These are phyloP conservation scores for Plasmodium billcollinsi DNA, from an alignment of 169 alveolate species.

Conservation along the genomic window DNA sequence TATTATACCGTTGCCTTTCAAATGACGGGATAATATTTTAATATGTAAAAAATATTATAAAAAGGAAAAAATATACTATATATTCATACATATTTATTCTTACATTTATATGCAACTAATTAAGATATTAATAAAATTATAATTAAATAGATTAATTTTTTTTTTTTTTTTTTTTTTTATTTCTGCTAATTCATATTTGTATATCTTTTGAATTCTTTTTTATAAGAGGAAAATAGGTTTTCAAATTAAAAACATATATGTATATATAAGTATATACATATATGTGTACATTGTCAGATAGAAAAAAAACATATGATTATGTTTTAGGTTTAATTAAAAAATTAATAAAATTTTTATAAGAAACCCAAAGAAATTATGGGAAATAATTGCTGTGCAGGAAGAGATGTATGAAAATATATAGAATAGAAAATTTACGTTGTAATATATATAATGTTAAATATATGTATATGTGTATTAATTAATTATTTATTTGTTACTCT, in stretches of 20 bases:
- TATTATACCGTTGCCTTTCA: too few species aligned
- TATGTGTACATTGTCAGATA: slow-evolving; percentile 21
- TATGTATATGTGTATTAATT: too few species aligned
- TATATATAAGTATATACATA: neutral
- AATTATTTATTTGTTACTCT: too few species aligned
- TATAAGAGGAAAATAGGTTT: slow-evolving; percentile 5
- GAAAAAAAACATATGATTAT: slow-evolving; percentile 65
- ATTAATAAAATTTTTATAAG: slow-evolving; percentile 17
- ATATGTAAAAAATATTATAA: slow-evolving; percentile 2
- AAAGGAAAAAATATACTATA: slow-evolving; percentile 12
- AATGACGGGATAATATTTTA: too few species aligned
- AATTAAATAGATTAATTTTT: slow-evolving; percentile 18
- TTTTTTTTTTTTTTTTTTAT: too few species aligned
- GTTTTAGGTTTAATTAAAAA: slow-evolving; percentile 68
- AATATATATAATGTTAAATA: too few species aligned
- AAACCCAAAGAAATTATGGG: slow-evolving; percentile 79
- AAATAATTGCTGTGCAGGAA: slow-evolving; percentile 85
- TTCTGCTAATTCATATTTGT: neutral
- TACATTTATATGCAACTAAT: slow-evolving; percentile 15
- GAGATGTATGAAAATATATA: slow-evolving; percentile 79
- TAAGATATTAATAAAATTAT: slow-evolving; percentile 22
- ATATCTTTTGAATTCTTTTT: slow-evolving; percentile 2
- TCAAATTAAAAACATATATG: neutral
- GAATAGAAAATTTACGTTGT: neutral
- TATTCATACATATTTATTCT: slow-evolving; percentile 16